These are phyloP conservation scores for Eimeria acervulina DNA, from an alignment of 169 alveolate species.

Conservation along the genomic window DNA sequence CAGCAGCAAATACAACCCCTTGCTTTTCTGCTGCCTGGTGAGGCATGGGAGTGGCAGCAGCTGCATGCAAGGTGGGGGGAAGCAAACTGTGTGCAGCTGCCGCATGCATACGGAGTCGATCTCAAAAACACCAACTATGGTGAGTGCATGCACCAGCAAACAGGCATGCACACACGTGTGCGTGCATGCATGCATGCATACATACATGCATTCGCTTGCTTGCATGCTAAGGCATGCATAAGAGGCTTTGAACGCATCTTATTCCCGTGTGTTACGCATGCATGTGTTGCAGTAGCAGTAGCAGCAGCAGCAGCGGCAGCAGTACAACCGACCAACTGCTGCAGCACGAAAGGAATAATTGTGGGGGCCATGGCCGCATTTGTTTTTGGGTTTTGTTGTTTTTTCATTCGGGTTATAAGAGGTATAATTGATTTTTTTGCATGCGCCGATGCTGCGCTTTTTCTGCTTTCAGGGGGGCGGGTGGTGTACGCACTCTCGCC, in stretches of 20 bases:
- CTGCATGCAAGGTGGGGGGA: not conserved
- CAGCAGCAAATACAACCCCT: not conserved
- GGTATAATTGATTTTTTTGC: not conserved
- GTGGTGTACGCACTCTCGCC: not conserved
- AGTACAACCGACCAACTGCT: not conserved
- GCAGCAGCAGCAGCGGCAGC: slow-evolving; percentile 19
- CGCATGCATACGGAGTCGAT: slow-evolving; percentile 6
- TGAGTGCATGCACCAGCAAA: not conserved
- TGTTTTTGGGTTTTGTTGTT: not conserved
- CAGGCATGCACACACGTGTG: not conserved
- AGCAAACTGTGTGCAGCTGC: not conserved
- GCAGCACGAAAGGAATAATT: not conserved
- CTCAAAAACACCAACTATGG: not conserved
- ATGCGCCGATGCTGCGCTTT: not conserved
- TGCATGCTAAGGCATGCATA: too few species aligned
- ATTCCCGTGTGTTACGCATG: not conserved
- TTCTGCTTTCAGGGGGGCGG: not conserved
- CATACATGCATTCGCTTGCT: not conserved
- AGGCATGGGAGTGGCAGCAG: not conserved
- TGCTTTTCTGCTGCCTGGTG: not conserved
- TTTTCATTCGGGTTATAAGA: not conserved
- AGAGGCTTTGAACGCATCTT: not conserved
- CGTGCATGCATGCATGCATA: not conserved
- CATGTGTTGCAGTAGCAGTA: not conserved
- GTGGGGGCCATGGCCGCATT: too few species aligned